Evolutionary conservation across 768 basidiomycete genomes (phyloP), one percentile per base, ranked within the genome.

Genomic region (Lentinula raphanica): DNA sequence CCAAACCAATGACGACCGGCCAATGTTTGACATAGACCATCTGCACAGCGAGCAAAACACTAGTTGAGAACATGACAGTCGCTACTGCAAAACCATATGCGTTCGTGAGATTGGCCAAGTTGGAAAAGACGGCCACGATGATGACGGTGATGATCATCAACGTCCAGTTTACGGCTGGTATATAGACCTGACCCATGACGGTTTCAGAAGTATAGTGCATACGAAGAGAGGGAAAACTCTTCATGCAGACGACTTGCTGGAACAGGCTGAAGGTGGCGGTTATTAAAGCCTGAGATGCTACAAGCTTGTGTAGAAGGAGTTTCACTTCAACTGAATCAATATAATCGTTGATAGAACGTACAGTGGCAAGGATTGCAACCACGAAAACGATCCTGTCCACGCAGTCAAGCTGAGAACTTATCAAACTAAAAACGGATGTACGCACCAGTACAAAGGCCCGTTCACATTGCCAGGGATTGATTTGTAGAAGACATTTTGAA

Each of bases 221-320:
- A 9, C 76, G 75, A 3, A 87, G 76, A 60, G 80, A 79, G 2
- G 81, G 85, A 60, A 86, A 76, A 35, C 78, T 75, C 56, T 82
- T 81, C 69, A 79, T 76, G 64, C 83, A 84, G 61, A 88, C 79
- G 48, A 88, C 71, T 68, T 88, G 88, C 62, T 88, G 85, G 4
- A 82, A 63, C 13, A 85, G 71, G 65, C 76, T 79, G 74, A 83
- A 88, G 0, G 83, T 81, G 0, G 84, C 87, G 0, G 85, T 85
- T 63, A 88, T 87, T 77, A 87, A 77, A 7, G 86, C 83, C 69
- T 85, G 83, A 4, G 84, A 85, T 9, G 84, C 85, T 39, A 85
- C 77, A 49, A 84, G 71, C 82, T 84, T 25, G 39, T 9, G 2
- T 25, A 31, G 15, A 23, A 19, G 44, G 27, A 6, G 53, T 35